phyloP scores from a whole-genome alignment of 2,329 filamentous ascomycete species.

The Neonectria sp. region DNA sequence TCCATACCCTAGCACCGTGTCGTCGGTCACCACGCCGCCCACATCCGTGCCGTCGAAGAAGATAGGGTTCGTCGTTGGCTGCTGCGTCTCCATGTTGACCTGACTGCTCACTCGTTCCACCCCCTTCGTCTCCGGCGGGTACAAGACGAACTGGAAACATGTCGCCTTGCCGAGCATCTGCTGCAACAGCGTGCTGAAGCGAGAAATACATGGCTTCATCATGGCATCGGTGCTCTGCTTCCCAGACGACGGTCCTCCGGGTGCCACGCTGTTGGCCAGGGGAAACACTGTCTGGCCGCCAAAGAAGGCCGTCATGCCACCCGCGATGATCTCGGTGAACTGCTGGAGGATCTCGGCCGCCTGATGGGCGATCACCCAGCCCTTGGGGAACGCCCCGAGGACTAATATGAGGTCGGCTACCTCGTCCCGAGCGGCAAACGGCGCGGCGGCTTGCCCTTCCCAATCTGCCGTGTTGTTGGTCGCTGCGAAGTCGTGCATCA shows the following conservation, averaged over 20 bases:
- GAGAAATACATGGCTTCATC: slow-evolving; percentile 38
- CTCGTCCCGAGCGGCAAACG: slow-evolving; percentile 54
- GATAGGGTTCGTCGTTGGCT: slow-evolving; percentile 37
- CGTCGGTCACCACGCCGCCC: slow-evolving; percentile 37
- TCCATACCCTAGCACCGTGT: slow-evolving; percentile 41
- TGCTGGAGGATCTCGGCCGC: slow-evolving; percentile 53
- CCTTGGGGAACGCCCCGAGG: slow-evolving; percentile 56
- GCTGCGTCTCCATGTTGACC: slow-evolving; percentile 31
- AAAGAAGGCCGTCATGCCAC: slow-evolving; percentile 38
- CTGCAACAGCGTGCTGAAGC: slow-evolving; percentile 48
- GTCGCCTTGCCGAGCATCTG: slow-evolving; percentile 54
- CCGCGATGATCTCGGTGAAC: slow-evolving; percentile 43
- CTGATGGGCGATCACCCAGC: slow-evolving; percentile 54
- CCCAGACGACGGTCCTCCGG: slow-evolving; percentile 12
- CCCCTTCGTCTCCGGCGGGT: slow-evolving; percentile 37
- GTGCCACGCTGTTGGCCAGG: background rate
- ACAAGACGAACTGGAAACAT: slow-evolving; percentile 46
- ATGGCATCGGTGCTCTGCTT: slow-evolving; percentile 39
- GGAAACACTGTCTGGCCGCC: slow-evolving; percentile 35
- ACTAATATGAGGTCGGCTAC: slow-evolving; percentile 52
- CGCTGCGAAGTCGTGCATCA: slow-evolving; percentile 52
- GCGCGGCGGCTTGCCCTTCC: slow-evolving; percentile 31
- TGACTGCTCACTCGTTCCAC: slow-evolving; percentile 24
- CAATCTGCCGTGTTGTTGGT: slow-evolving; percentile 34
- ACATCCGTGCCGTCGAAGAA: slow-evolving; percentile 40